Evolutionary conservation across 1,284 basidiomycete genomes (phyloP).

Genomic region (Clitocybe nebularis): DNA sequence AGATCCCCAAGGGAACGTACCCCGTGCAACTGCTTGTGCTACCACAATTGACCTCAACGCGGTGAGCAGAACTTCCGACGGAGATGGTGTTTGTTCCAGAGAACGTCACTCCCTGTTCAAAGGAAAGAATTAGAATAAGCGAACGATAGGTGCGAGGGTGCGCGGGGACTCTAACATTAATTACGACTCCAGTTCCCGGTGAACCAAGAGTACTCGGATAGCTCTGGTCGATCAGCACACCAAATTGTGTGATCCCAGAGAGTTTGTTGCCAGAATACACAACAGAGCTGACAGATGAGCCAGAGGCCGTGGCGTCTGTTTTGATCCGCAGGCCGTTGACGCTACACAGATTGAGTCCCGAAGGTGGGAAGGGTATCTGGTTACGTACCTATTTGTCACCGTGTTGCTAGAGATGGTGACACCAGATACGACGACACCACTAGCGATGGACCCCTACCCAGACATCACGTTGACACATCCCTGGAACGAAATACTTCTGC

Average conservation of each 20-base stretch:
- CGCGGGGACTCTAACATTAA: neutral
- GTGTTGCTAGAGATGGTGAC: slow-evolving; percentile 35
- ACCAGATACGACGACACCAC: slow-evolving; percentile 30
- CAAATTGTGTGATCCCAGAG: slow-evolving; percentile 18
- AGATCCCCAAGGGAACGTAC: slow-evolving; percentile 4
- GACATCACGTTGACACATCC: no score
- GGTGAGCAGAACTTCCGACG: slow-evolving; percentile 15
- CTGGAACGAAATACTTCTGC: no score
- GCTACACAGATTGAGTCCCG: slow-evolving; percentile 5
- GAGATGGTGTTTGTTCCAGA: slow-evolving; percentile 18
- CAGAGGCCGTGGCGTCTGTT: slow-evolving; percentile 29
- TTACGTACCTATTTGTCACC: slow-evolving; percentile 17
- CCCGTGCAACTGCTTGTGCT: slow-evolving; percentile 14
- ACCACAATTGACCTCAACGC: slow-evolving; percentile 20
- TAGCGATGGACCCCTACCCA: slow-evolving; percentile 37
- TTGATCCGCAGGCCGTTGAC: slow-evolving; percentile 40
- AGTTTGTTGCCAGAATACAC: slow-evolving; percentile 31
- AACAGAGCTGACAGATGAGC: slow-evolving; percentile 31
- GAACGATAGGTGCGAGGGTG: neutral
- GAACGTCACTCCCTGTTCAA: slow-evolving; percentile 6
- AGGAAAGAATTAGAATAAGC: neutral
- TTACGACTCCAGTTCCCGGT: slow-evolving; percentile 29
- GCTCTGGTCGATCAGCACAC: slow-evolving; percentile 37
- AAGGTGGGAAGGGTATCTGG: neutral
- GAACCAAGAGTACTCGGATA: slow-evolving; percentile 34